Base-by-base conservation (phyloP, 2,329 filamentous ascomycete genomes). In the Myriosclerotinia duriaeana region DNA sequence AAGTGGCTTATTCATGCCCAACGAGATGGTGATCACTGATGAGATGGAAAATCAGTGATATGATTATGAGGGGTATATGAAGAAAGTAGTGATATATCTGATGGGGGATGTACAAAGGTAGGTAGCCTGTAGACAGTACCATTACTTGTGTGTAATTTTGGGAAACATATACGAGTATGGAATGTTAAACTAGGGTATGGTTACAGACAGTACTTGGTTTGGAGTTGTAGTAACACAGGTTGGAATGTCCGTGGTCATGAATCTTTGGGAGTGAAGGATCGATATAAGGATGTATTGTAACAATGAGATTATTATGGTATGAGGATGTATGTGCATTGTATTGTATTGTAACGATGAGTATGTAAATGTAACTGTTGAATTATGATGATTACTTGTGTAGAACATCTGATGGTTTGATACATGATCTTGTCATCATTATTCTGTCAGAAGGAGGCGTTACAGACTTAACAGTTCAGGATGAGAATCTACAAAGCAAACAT, bases 1-100 rank as follows among this genome's bases (percentile, higher is more conserved):
- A 26, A 26, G 46, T 46, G 15, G 40, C 11, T 58, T n/a, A 22
- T 58, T 61, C 44, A 26, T 61, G 58, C 58, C 58, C 58, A 61
- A 61, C 58, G 58, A 50, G 58, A 40, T 40, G 30, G n/a, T 4
- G n/a, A n/a, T n/a, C n/a, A n/a, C n/a, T n/a, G n/a, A 52, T 30
- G 48, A 7, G 48, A 52, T 52, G 46, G n/a, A 9, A 11, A 8
- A 22, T 22, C 6, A 34, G 6, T 34, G 30, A 34, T 34, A 34
- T 34, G 30, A 34, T 9, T 22, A 46, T 9, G 44, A 46, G 20
- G 42, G 44, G 44, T 48, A n/a, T 48, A 9, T 9, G 44, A 48
- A 48, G n/a, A 17, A 48, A n/a, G 44, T 44, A 44, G 30, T 34
- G 30, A 34, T 34, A 5, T 34, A 34, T 34, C 44, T 46, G 17